Percentiles rank a stretch among this genome's conserved stretches.
phyloP scores from a whole-genome alignment of 148 eudicot species.

The Cornus controversa region DNA sequence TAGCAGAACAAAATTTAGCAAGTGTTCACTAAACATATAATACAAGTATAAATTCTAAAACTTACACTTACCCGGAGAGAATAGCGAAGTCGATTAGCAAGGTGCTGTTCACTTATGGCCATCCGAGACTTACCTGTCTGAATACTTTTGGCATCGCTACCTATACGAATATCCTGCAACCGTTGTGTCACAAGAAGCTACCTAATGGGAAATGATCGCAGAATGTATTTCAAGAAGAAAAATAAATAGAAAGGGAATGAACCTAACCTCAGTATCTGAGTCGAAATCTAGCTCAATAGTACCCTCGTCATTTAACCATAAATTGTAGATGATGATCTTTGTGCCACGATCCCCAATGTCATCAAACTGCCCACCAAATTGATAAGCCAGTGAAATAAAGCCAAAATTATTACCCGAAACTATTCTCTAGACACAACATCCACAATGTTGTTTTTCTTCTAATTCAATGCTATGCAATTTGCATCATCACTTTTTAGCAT shows the following conservation, averaged over 20 bases:
- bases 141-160: slow-evolving; percentile 23
- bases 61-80: slow-evolving; percentile 81
- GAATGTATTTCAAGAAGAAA: background rate
- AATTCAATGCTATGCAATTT: too few relatives aligned
- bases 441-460: too few relatives aligned
- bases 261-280: slow-evolving; percentile 63
- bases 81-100: slow-evolving; percentile 65
- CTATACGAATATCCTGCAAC: slow-evolving; percentile 69
- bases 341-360: slow-evolving; percentile 80
- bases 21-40: background rate
- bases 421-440: too few relatives aligned
- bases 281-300: slow-evolving; percentile 80
- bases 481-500: too few relatives aligned
- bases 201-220: background rate
- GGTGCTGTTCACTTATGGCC: slow-evolving; percentile 54
- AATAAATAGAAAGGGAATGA: background rate
- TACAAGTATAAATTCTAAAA: slow-evolving; percentile 4
- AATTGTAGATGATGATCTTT: slow-evolving; percentile 71
- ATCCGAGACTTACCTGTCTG: slow-evolving; percentile 21
- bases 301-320: slow-evolving; percentile 75
- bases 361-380: slow-evolving; percentile 66
- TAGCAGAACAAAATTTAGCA: slow-evolving; percentile 2
- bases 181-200: slow-evolving; percentile 16
- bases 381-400: background rate
- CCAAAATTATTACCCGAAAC: background rate